Evolutionary conservation across 2,329 filamentous ascomycete genomes (phyloP).

Genomic region (Nigrospora sphaerica): DNA sequence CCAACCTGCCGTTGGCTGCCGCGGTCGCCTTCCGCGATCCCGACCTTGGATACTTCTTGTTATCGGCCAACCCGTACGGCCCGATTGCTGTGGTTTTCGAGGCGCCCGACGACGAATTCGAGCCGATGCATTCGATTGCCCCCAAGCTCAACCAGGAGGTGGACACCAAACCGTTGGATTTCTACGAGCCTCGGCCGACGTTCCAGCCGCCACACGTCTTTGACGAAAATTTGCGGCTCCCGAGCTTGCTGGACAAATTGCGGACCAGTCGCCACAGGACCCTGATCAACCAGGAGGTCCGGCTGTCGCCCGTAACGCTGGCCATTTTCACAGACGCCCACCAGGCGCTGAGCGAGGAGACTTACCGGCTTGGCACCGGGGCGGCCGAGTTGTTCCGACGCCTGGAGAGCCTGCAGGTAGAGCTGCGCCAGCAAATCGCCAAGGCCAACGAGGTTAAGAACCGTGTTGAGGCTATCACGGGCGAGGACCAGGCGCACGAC

Average conservation of each 20-base stretch:
- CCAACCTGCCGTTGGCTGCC: constrained; percentile 43
- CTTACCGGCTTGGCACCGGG: constrained; percentile 58
- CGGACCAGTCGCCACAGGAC: constrained; percentile 55
- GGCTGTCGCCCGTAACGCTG: constrained; percentile 63
- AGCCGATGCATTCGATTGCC: constrained; percentile 33
- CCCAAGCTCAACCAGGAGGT: constrained; percentile 33
- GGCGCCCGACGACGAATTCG: constrained; percentile 43
- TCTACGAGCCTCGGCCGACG: constrained; percentile 57
- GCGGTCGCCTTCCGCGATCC: constrained; percentile 49
- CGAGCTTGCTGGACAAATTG: constrained; percentile 46
- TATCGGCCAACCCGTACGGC: constrained; percentile 52
- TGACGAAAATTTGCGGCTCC: constrained; percentile 48
- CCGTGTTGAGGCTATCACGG: constrained; percentile 60
- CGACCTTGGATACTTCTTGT: constrained; percentile 56
- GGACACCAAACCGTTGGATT: constrained; percentile 39
- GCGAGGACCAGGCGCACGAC: constrained; percentile 45
- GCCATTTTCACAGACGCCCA: constrained; percentile 68
- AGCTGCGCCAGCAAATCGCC: constrained; percentile 60
- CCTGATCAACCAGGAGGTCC: constrained; percentile 59
- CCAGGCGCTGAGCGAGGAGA: constrained; percentile 63
- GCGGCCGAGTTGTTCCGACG: constrained; percentile 68
- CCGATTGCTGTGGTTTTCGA: constrained; percentile 55
- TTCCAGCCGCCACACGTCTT: constrained; percentile 59
- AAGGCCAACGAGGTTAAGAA: constrained; percentile 59
- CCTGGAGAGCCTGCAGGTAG: constrained; percentile 60